phyloP scores from a whole-genome alignment of 257 asterid species.

The Paulownia fortunei region DNA sequence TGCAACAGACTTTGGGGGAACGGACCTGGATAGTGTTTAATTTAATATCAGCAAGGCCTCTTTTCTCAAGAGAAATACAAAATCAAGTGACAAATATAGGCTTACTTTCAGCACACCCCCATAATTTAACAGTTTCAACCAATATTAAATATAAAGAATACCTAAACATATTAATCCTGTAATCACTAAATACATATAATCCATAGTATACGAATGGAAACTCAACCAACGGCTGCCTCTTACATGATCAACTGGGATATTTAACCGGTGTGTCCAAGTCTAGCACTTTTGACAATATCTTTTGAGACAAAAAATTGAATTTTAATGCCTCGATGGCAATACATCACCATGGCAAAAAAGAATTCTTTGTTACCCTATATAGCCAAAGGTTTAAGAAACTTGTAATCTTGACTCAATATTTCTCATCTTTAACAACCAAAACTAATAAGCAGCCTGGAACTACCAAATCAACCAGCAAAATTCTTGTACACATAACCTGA shows the following conservation, averaged over 20 bases:
- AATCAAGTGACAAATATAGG: neutral
- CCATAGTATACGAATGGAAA: neutral
- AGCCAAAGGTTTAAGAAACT: neutral
- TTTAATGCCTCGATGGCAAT: neutral
- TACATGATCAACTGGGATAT: neutral
- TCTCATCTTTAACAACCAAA: neutral
- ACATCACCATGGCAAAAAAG: neutral
- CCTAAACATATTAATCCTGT: neutral
- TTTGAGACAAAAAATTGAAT: neutral
- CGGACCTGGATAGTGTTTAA: constrained; percentile 38
- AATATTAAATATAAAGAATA: neutral
- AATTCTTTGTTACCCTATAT: neutral
- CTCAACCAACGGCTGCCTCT: neutral
- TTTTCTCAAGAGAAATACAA: neutral
- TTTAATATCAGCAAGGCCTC: neutral
- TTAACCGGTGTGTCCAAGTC: neutral
- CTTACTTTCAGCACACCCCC: neutral
- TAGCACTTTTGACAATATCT: neutral
- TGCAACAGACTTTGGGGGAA: constrained; percentile 42
- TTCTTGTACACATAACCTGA: neutral
- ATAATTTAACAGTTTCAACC: neutral
- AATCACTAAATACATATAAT: neutral
- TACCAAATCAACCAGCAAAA: constrained; percentile 1
- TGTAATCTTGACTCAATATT: neutral
- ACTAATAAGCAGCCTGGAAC: neutral